phyloP scores from a whole-genome alignment of 2,329 filamentous ascomycete species.

The Clarireedia monteithiana region DNA sequence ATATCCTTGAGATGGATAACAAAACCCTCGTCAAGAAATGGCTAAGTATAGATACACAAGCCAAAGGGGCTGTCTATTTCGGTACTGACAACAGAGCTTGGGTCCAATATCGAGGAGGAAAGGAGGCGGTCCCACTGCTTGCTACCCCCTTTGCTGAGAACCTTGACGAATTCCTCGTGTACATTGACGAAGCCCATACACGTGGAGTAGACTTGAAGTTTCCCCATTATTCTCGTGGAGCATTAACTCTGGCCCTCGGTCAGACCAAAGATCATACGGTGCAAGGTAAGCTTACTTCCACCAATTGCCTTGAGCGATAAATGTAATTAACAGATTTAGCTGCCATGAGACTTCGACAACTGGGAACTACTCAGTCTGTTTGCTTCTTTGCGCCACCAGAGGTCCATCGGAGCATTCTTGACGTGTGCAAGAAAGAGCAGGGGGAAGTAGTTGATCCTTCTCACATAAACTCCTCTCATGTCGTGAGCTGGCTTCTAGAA shows the following conservation, averaged over 20 bases:
- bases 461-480: conserved; percentile 32
- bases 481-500: conserved; percentile 54
- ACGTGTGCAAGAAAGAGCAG: conserved; percentile 31
- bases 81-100: conserved; percentile 15
- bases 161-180: conserved; percentile 18
- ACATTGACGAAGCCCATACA: conserved; percentile 24
- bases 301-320: too few species aligned
- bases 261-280: conserved; percentile 41
- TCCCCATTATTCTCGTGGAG: conserved; percentile 12
- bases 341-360: conserved; percentile 56
- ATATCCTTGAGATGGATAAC: conserved; percentile 53
- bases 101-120: conserved; percentile 14
- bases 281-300: conserved; percentile 22
- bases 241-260: conserved; percentile 20
- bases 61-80: conserved; percentile 13
- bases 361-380: conserved; percentile 34
- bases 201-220: conserved; percentile 24
- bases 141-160: conserved; percentile 20
- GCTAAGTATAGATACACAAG: conserved; percentile 14
- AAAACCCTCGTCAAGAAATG: conserved; percentile 14
- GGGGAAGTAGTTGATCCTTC: conserved; percentile 1
- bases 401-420: conserved; percentile 43
- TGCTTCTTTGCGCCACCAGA: conserved; percentile 26
- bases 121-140: conserved; percentile 14
- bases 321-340: conserved; percentile 32